A percentile compares a stretch with the other conserved stretches of the same genome.
Conservation (phyloP, 2,329 filamentous ascomycete genomes). For the Stachybotrys elegans region DNA sequence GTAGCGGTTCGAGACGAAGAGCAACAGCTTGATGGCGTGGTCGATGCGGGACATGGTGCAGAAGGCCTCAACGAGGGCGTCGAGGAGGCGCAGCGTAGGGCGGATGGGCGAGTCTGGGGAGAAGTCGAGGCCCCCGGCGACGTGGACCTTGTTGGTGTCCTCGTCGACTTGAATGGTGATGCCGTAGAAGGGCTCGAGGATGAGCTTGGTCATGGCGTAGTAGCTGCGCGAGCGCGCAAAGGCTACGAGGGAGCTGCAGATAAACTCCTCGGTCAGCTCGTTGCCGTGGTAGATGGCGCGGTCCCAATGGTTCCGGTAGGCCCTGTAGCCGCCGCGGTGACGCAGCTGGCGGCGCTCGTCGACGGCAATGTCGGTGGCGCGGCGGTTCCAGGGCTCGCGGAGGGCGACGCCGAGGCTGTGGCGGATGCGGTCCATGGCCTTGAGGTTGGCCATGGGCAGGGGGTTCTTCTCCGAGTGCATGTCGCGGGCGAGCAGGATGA, state of each 20-base stretch:
- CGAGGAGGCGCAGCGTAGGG: slow-evolving; percentile 55
- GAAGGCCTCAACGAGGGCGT: slow-evolving; percentile 63
- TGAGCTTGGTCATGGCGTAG: slow-evolving; percentile 24
- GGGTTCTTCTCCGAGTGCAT: slow-evolving; percentile 19
- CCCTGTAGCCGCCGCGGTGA: slow-evolving; percentile 18
- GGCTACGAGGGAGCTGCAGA: slow-evolving; percentile 36
- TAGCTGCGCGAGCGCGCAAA: slow-evolving; percentile 33
- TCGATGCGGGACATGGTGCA: slow-evolving; percentile 60
- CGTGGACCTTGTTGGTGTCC: slow-evolving; percentile 11
- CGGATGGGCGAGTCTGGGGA: slow-evolving; percentile 45
- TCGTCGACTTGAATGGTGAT: slow-evolving; percentile 17
- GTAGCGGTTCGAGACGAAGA: slow-evolving; percentile 58
- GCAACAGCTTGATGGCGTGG: slow-evolving; percentile 53
- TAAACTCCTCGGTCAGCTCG: slow-evolving; percentile 30
- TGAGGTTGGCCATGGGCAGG: slow-evolving; percentile 11
- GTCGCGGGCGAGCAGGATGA: slow-evolving; percentile 35
- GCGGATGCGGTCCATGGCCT: slow-evolving; percentile 23
- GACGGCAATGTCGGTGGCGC: slow-evolving; percentile 12
- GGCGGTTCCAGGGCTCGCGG: slow-evolving; percentile 24
- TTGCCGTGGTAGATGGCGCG: slow-evolving; percentile 18
- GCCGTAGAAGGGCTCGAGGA: slow-evolving; percentile 25
- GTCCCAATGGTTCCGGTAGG: slow-evolving; percentile 22
- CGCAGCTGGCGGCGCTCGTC: slow-evolving; percentile 21
- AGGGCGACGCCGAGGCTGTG: slow-evolving; percentile 20
- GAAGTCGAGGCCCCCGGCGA: slow-evolving; percentile 33